Evolutionary conservation across 495 filamentous ascomycete genomes (phyloP), one percentile per base, ranked within the genome.

Genomic region (Aspergillus affinis): DNA sequence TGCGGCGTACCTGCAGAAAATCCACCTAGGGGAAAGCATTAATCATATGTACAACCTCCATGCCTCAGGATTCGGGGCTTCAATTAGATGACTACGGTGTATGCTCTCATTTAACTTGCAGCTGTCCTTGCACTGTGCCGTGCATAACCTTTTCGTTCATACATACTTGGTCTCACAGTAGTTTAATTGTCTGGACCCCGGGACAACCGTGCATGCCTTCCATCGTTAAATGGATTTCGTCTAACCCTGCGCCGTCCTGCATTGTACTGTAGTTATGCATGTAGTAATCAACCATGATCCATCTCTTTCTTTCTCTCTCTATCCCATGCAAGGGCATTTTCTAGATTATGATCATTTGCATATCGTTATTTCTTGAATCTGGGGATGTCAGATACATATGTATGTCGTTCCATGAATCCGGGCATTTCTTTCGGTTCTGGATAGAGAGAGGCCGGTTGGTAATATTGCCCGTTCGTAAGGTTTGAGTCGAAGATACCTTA

Each of bases 1-100:
- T 67, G 59, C 59, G 41, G 57, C 48, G 65, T 64, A 51, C 65
- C 59, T 67, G 61, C 61, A 67, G 58, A 51, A 36, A 27, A 58
- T 19, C 41, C 30, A 26, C 23, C 23, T n/a, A 4, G 23, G 23
- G 23, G 4, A 26, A 26, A 26, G 23, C 23, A 26, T 26, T 26
- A 26, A 26, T 26, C 23, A 26, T 26, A n/a, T n/a, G n/a, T n/a
- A 2, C 23, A 26, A 26, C 23, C 23, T 26, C 9, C 21, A 19
- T 27, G 7, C 44, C 27, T 47, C 20, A 18, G 46, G 27, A 56
- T 48, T 18, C n/a, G 17, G 4, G 23, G 23, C 2, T 26, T 4
- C 23, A 17, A 20, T 52, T 53, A 13, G 7, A 23, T 4, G 23
- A 26, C 23, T 12, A 52, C n/a, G n/a, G n/a, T 9, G 4, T n/a